These are phyloP conservation scores for Lentinula edodes DNA, from an alignment of 768 basidiomycete species.

Conservation along the genomic window DNA sequence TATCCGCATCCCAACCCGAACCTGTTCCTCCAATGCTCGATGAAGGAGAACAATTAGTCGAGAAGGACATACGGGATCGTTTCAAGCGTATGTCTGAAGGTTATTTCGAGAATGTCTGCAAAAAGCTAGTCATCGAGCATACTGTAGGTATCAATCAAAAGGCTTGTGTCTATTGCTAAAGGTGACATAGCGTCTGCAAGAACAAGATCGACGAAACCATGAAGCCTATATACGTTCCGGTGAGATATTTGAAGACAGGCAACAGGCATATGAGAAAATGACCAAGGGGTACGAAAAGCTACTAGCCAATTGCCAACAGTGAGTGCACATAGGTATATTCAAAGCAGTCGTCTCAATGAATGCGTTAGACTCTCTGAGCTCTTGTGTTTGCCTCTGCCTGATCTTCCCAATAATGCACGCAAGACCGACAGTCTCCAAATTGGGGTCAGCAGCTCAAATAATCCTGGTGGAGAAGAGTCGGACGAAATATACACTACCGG, in stretches of 20 bases:
- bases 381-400: slow-evolving; percentile 76
- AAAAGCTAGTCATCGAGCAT: slow-evolving; percentile 89
- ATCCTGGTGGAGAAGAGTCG: slow-evolving; percentile 40
- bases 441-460: slow-evolving; percentile 38
- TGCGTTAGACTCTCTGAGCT: slow-evolving; percentile 76
- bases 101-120: slow-evolving; percentile 88
- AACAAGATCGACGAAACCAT: slow-evolving; percentile 94
- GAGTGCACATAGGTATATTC: slow-evolving; percentile 18
- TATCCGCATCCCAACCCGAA: slow-evolving; percentile 34
- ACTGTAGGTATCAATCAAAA: slow-evolving; percentile 44
- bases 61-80: slow-evolving; percentile 79
- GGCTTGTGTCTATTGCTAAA: not conserved
- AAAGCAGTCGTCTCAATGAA: slow-evolving; percentile 4
- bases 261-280: slow-evolving; percentile 99
- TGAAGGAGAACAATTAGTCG: slow-evolving; percentile 37
- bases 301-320: slow-evolving; percentile 85
- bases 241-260: slow-evolving; percentile 98
- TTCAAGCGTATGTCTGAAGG: slow-evolving; percentile 92
- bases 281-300: slow-evolving; percentile 93
- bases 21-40: slow-evolving; percentile 18
- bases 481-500: slow-evolving; percentile 54
- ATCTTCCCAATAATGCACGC: slow-evolving; percentile 76
- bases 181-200: slow-evolving; percentile 74
- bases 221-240: slow-evolving; percentile 99
- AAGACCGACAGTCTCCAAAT: slow-evolving; percentile 81